Conservation (phyloP, 805 yeast genomes). For the Grigorovia yakushimaensis region DNA sequence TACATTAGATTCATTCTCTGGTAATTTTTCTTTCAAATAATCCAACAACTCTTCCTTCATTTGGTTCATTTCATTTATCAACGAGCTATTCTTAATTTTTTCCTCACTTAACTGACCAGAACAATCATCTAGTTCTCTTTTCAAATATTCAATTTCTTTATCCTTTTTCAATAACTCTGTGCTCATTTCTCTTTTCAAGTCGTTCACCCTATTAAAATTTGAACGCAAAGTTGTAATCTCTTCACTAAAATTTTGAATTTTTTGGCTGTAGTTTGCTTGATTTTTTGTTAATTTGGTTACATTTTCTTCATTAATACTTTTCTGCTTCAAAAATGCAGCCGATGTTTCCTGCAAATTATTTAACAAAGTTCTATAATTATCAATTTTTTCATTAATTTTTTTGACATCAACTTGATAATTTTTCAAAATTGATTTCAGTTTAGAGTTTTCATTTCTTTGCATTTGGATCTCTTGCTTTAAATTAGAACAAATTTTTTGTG, state of each 20-base stretch:
- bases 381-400: slow-evolving; percentile 15
- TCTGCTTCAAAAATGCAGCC: slow-evolving; percentile 15
- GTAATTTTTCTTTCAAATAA: not conserved
- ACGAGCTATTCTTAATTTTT: slow-evolving; percentile 28
- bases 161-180: slow-evolving; percentile 17
- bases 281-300: slow-evolving; percentile 19
- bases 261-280: slow-evolving; percentile 10
- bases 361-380: slow-evolving; percentile 17
- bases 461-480: slow-evolving; percentile 27
- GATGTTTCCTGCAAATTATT: slow-evolving; percentile 17
- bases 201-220: slow-evolving; percentile 20
- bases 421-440: slow-evolving; percentile 19
- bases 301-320: slow-evolving; percentile 13
- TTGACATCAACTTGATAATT: slow-evolving; percentile 16
- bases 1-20: not conserved
- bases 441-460: slow-evolving; percentile 20
- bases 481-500: slow-evolving; percentile 29
- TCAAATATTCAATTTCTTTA: slow-evolving; percentile 30
- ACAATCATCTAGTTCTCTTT: slow-evolving; percentile 32
- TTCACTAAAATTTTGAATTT: slow-evolving; percentile 14
- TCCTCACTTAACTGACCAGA: slow-evolving; percentile 41
- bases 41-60: slow-evolving; percentile 5
- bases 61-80: slow-evolving; percentile 14
- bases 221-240: slow-evolving; percentile 17
- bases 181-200: slow-evolving; percentile 13